Percentiles rank a stretch among this genome's conserved stretches.
Conservation (phyloP, 495 filamentous ascomycete genomes). For the Jackrogersella minutella region DNA sequence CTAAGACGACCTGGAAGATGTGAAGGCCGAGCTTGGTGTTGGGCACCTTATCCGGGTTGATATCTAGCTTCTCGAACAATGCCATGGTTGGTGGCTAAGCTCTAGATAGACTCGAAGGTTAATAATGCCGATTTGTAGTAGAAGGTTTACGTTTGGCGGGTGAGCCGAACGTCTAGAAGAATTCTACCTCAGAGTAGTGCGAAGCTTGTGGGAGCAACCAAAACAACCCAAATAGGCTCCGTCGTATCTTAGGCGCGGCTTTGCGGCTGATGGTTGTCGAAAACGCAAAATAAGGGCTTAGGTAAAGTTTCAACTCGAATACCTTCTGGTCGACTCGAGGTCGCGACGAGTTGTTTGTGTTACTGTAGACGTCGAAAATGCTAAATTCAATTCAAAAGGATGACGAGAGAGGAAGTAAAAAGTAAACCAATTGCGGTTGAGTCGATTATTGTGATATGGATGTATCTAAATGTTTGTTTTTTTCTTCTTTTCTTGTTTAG, state of each 20-base stretch:
- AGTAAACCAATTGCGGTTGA: conserved; percentile 1
- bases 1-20: conserved; percentile 68
- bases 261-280: conserved; percentile 36
- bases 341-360: neutral
- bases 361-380: neutral
- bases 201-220: conserved; percentile 33
- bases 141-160: conserved; percentile 11
- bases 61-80: conserved; percentile 53
- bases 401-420: neutral
- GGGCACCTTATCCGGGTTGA: conserved; percentile 61
- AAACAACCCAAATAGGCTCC: conserved; percentile 38
- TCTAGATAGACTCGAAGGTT: conserved; percentile 11
- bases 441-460: conserved; percentile 6
- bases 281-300: conserved; percentile 10
- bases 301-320: conserved; percentile 21
- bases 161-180: conserved; percentile 20
- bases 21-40: conserved; percentile 66
- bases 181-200: conserved; percentile 21
- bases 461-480: conserved; percentile 11
- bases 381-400: conserved; percentile 6
- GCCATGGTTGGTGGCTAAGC: conserved; percentile 31
- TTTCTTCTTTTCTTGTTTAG: no score
- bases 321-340: conserved; percentile 5
- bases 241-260: conserved; percentile 36
- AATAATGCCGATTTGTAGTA: conserved; percentile 6